Conservation (phyloP, 805 yeast genomes). For the Saccharomycopsis malanga region DNA sequence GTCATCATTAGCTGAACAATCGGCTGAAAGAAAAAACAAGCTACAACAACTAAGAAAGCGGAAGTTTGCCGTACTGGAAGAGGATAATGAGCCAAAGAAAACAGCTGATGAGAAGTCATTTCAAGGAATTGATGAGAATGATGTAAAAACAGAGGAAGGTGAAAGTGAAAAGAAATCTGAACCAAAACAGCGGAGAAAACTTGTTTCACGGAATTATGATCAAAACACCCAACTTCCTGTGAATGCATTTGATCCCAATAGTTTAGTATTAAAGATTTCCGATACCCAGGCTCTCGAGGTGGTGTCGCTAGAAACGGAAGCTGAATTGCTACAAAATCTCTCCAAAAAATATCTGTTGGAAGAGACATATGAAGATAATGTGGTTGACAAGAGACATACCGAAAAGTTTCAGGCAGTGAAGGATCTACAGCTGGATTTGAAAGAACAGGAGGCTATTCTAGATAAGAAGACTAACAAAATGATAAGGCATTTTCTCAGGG, state of each 20-base stretch:
- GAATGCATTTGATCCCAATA: constrained; percentile 2
- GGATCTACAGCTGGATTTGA: constrained; percentile 3
- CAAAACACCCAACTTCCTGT: not conserved
- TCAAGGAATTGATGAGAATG: not conserved
- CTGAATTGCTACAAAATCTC: not conserved
- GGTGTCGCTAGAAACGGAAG: not conserved
- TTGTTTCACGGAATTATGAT: constrained; percentile 7
- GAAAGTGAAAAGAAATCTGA: not conserved
- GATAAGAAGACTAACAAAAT: constrained; percentile 3
- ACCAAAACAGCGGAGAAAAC: not conserved
- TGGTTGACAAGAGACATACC: too few relatives aligned
- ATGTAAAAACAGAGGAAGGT: not conserved
- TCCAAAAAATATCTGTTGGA: not conserved
- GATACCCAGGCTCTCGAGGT: constrained; percentile 1
- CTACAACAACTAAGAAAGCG: constrained; percentile 6
- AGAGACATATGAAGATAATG: constrained; percentile 3
- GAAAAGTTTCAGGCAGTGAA: not conserved
- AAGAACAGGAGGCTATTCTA: not conserved
- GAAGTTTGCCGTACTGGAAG: not conserved
- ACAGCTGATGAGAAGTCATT: not conserved
- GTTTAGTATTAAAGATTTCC: not conserved
- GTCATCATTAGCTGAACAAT: constrained; percentile 3
- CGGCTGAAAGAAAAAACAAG: not conserved
- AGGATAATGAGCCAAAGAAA: not conserved
- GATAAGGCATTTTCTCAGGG: constrained; percentile 2